Base-by-base conservation (phyloP, 1,284 basidiomycete species). In the Anthracocystis walkeri region DNA sequence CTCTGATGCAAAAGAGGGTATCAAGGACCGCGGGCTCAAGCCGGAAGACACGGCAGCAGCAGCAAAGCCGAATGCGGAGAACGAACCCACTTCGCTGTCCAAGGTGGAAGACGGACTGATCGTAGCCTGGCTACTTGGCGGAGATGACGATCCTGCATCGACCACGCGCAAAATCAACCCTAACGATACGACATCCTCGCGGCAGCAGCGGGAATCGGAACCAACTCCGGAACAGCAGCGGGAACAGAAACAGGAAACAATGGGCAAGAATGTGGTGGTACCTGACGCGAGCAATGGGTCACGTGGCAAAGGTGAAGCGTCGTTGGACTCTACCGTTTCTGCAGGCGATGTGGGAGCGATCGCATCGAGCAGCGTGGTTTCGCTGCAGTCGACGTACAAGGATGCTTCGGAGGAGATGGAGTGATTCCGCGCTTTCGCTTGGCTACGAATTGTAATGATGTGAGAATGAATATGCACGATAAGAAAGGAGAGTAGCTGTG, bases 111-210 rank as follows among this genome's bases (percentile, higher is more conserved):
- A 73, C 20, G 65, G 64, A 6, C 42, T 70, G 16, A 58, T 82
- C 7, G 79, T 76, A 5, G 77, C 72, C 35, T 82, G 80, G 80
- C 62, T 82, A 27, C 73, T 82, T 7, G 80, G 79, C 50, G 79
- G 75, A 20, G 71, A 73, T 7, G 73, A 68, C 7, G 35, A 11
- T 12, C 64, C 68, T 4, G 44, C 52, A 23, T 14, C 38, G n/a
- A 58, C 12, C 7, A 38, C 46, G 14, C 38, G 46, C 46, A 20
- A 11, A 10, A 25, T 31, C 16, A 8, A 10, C 12, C 40, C 20
- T 11, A 35, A 40, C 23, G 35, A 41, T 21, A 23, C 16, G 35
- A n/a, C 23, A 16, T 12, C 7, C 23, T 21, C 25, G 51, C 35
- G 4, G 21, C 49, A 51, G 49, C 33, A 23, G 21, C 48, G 44